Base-by-base conservation (phyloP, 345 rosid species). In the Limnanthes douglasii region DNA sequence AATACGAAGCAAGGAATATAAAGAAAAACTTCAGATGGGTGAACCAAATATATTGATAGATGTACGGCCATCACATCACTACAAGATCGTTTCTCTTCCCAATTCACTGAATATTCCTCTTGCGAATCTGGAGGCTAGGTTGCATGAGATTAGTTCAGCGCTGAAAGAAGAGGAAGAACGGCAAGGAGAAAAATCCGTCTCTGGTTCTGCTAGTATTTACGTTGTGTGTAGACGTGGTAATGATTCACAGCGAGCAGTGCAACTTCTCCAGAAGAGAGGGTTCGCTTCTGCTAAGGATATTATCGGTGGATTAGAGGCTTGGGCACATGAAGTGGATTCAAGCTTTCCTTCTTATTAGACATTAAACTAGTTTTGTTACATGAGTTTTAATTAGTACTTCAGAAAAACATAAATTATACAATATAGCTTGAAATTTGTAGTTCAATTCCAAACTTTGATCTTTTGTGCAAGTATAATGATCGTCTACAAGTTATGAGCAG, bases 201-300 rank as follows among this genome's bases (percentile, higher is more conserved):
- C 55, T 5, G 57, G 44, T 26, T 36, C 55, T 6, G 68, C 59
- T 8, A 54, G 48, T 45, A 28, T 88, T 4, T 88, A 69, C 11
- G 76, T 79, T 14, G 59, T 70, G 7, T 88, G 97, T 37, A 74
- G 95, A 60, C 80, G 95, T 15, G 95, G 97, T 39, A 88, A 88
- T 6, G 86, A 84, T 56, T 88, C 95, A 20, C 97, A 88, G 60
- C 77, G 82, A 45, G 97, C 95, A 8, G 95, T 88, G 30, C 57
- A 83, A 22, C 45, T 50, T 37, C 71, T 83, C 34, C 81, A 64
- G 21, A 65, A 61, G 8, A 38, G 43, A 21, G 98, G 98, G 33
- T 66, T 76, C 23, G 8, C 32, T 39, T 56, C 69, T 5, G 95
- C 86, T 8, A 79, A 46, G 51, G 95, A 84, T 50, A 72, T 90